These are phyloP conservation scores for Parascedosporium putredinis DNA, from an alignment of 2,329 filamentous ascomycete genomes.

Conservation along the genomic window DNA sequence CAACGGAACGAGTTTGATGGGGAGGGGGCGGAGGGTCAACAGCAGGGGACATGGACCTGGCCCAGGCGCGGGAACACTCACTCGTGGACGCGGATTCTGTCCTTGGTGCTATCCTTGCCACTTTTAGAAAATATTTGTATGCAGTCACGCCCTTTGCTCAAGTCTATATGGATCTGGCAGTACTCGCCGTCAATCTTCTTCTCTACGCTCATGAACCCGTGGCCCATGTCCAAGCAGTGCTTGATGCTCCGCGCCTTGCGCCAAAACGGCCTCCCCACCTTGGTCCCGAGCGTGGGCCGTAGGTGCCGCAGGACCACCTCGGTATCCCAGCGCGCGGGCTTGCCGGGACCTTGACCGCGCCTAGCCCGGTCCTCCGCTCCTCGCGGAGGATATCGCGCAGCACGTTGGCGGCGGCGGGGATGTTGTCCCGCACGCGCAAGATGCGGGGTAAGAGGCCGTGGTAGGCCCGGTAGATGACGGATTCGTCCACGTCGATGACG, in stretches of 20 bases:
- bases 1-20: no score
- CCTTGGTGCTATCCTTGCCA: conserved; percentile 75
- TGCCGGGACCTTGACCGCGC: conserved; percentile 2
- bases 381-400: conserved; percentile 33
- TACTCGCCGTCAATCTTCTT: conserved; percentile 84
- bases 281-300: conserved; percentile 47
- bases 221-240: conserved; percentile 58
- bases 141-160: conserved; percentile 38
- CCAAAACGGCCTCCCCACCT: conserved; percentile 55
- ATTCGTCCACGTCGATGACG: conserved; percentile 52
- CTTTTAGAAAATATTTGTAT: conserved; percentile 88
- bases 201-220: conserved; percentile 59
- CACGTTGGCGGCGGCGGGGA: conserved; percentile 47
- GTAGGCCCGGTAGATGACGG: conserved; percentile 45
- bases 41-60: not conserved
- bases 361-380: conserved; percentile 13
- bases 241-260: conserved; percentile 61
- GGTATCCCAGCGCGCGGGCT: conserved; percentile 10
- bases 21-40: not conserved
- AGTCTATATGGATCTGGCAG: conserved; percentile 75
- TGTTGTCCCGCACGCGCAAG: conserved; percentile 59
- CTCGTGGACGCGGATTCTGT: conserved; percentile 52
- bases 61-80: conserved; percentile 18
- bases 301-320: conserved; percentile 24
- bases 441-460: conserved; percentile 62